phyloP scores from a whole-genome alignment of 768 basidiomycete genomes.

The Strobilomyces confusus region DNA sequence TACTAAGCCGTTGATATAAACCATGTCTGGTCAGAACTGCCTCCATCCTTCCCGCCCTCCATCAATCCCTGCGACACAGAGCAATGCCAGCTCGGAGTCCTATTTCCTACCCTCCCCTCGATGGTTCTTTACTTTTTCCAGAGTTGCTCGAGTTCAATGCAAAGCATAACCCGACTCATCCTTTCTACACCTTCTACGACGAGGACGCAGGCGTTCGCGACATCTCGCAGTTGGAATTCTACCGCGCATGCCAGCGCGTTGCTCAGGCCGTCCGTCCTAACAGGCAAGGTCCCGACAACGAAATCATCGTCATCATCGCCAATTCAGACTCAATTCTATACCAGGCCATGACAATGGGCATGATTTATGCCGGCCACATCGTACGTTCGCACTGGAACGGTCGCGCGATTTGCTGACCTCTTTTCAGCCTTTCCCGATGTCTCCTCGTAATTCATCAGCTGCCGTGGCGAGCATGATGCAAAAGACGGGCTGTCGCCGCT shows the following conservation, averaged over 20 bases:
- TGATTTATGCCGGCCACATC: slow-evolving; percentile 4
- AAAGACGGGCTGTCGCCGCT: slow-evolving; percentile 36
- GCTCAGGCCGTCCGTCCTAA: slow-evolving; percentile 39
- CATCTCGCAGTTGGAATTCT: slow-evolving; percentile 18
- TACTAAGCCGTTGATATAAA: no score
- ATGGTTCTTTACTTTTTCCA: slow-evolving; percentile 29
- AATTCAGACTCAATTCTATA: slow-evolving; percentile 40
- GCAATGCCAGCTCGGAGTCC: no score
- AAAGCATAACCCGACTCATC: slow-evolving; percentile 31
- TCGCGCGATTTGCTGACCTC: no score
- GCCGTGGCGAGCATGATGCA: neutral
- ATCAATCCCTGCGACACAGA: no score
- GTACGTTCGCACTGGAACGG: neutral
- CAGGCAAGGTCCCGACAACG: slow-evolving; percentile 29
- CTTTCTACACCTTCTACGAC: slow-evolving; percentile 9
- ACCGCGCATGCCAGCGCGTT: slow-evolving; percentile 39
- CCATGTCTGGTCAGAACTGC: no score
- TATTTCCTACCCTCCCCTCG: slow-evolving; percentile 23
- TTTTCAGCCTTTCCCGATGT: slow-evolving; percentile 18
- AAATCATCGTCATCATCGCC: slow-evolving; percentile 36
- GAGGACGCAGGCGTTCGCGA: slow-evolving; percentile 14
- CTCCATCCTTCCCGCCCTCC: no score
- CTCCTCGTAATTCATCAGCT: no score
- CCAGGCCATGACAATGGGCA: slow-evolving; percentile 38
- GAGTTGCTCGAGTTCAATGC: slow-evolving; percentile 24